Percentiles rank a stretch among this genome's conserved stretches.
These are phyloP conservation scores for Biscutella laevigata DNA, from an alignment of 441 rosid genomes.

Conservation along the genomic window DNA sequence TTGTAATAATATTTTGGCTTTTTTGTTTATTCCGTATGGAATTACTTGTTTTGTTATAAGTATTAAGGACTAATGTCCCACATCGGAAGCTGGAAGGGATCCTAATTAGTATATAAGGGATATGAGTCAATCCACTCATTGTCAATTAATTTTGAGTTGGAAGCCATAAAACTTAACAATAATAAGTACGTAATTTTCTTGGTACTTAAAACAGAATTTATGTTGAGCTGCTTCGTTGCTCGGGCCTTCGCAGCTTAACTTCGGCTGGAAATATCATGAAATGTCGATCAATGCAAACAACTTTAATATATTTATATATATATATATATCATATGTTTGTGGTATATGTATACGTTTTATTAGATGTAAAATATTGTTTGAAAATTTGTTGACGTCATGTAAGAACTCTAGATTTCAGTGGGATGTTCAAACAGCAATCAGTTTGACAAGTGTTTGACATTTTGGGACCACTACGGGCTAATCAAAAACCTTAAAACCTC, in stretches of 20 bases:
- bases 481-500: slow-evolving; percentile 24
- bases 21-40: no score
- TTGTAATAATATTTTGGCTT: no score
- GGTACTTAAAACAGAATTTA: not conserved
- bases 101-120: no score
- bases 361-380: not conserved
- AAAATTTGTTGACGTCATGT: slow-evolving; percentile 21
- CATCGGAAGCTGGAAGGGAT: no score
- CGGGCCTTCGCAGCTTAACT: slow-evolving; percentile 21
- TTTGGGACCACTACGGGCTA: slow-evolving; percentile 25
- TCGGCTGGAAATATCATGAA: slow-evolving; percentile 14
- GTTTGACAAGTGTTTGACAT: slow-evolving; percentile 17
- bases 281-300: slow-evolving; percentile 11
- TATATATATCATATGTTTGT: no score
- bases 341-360: slow-evolving; percentile 1
- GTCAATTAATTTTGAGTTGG: no score
- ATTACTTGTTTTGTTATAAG: no score
- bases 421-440: slow-evolving; percentile 19
- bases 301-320: not conserved
- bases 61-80: no score
- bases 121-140: no score
- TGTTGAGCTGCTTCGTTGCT: slow-evolving; percentile 9
- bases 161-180: no score
- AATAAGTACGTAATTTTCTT: no score
- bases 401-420: slow-evolving; percentile 26